phyloP scores from a whole-genome alignment of 2,329 filamentous ascomycete species.

The Harringtonia aguacate region DNA sequence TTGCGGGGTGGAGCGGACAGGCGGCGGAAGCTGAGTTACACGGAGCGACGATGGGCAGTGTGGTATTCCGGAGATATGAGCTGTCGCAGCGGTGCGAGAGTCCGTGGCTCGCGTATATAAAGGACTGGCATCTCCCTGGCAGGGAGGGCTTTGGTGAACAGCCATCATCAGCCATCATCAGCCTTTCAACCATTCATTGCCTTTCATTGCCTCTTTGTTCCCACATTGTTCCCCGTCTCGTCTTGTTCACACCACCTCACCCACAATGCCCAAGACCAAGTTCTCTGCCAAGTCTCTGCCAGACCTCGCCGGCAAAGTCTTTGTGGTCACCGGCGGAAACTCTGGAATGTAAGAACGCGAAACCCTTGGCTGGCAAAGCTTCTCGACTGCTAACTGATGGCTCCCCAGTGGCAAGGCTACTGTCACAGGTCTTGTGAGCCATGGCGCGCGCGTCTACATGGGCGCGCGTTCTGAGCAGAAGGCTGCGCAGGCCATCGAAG shows the following conservation, averaged over 20 bases:
- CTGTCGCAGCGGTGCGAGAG: no score
- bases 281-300: conserved; percentile 31
- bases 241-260: background rate
- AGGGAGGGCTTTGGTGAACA: no score
- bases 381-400: background rate
- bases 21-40: no score
- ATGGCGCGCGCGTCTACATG: conserved; percentile 29
- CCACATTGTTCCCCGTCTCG: background rate
- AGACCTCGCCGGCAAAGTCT: conserved; percentile 29
- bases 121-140: no score
- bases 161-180: no score
- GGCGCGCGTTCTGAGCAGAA: conserved; percentile 24
- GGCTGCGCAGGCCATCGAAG: conserved; percentile 19
- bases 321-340: conserved; percentile 33
- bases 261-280: conserved; percentile 7
- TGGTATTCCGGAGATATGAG: no score
- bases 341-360: conserved; percentile 27
- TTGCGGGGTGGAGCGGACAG: no score
- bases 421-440: conserved; percentile 22
- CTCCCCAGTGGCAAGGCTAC: conserved; percentile 21
- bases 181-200: no score
- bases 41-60: background rate
- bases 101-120: no score
- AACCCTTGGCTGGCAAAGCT: background rate
- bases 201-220: background rate